Base-by-base conservation (phyloP, 2,329 filamentous ascomycete genomes). In the Parasarocladium wereldwijsianum region DNA sequence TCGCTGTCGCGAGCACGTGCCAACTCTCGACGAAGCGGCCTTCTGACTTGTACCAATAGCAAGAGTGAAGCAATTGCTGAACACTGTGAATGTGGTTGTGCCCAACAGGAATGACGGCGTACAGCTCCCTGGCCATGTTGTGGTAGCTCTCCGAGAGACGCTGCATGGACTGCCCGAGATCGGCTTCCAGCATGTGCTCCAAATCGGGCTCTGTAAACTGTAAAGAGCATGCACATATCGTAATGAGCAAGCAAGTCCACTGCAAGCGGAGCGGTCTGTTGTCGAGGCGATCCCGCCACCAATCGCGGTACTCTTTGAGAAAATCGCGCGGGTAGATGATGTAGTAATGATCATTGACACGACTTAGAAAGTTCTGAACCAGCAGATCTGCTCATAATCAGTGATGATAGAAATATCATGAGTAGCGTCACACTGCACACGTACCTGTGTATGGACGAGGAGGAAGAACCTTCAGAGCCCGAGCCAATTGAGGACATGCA, bases 321-420 rank as follows among this genome's bases (percentile, higher is more conserved):
- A 57, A 55, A 5, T 42, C 40, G 0, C 45, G 36, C 1, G 54
- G 49, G 31, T 57, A 54, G 17, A 55, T 38, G 28, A 55, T 49
- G 34, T 56, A 56, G 42, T 53, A 51, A 34, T 55, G 52, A 29
- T 43, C 55, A 34, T 57, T 57, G 36, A 50, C 51, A 23, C 46
- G 43, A 28, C 44, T 42, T 10, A 57, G 38, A 31, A 56, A 57
- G 37, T 53, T 52, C 22, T 57, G 47, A 8, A 57, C 44, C 6
- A 57, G 40, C 8, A 38, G 40, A 33, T 56, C 54, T 57, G n/a
- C 9, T 13, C n/a, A 5, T 4, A 5, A 5, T 12, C n/a, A n/a
- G n/a, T n/a, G n/a, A n/a, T n/a, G n/a, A n/a, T n/a, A n/a, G n/a
- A n/a, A n/a, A n/a, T n/a, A n/a, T n/a, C n/a, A n/a, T n/a, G n/a